Conservation (phyloP, 73 alveolate species). For the Paramecium pentaurelia region DNA sequence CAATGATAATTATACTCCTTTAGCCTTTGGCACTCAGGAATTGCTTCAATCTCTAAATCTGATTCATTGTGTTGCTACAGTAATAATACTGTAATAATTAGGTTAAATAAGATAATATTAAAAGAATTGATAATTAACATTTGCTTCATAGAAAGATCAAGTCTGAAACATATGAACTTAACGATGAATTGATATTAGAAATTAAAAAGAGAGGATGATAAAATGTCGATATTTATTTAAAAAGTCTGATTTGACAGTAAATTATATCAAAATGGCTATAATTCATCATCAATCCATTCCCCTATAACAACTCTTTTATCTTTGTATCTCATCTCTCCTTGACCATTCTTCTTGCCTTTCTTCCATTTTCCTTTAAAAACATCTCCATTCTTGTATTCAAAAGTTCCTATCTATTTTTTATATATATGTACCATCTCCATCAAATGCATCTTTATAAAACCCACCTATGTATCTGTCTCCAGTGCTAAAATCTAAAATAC, state of each 20-base stretch:
- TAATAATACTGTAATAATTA: background rate
- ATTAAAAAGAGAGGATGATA: background rate
- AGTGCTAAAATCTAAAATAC: conserved; percentile 45
- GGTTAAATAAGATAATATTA: background rate
- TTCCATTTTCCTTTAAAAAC: conserved; percentile 43
- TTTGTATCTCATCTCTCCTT: conserved; percentile 32
- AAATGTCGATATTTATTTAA: background rate
- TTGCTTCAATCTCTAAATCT: background rate
- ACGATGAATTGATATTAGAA: background rate
- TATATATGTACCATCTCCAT: conserved; percentile 24
- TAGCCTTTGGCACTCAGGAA: conserved; percentile 37
- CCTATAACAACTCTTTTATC: conserved; percentile 57
- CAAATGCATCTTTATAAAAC: conserved; percentile 45
- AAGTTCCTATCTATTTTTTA: background rate
- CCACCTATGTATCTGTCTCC: conserved; percentile 56
- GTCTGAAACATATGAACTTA: background rate
- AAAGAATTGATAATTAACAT: background rate
- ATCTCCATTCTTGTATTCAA: conserved; percentile 52
- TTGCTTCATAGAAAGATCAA: background rate
- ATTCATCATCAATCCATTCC: conserved; percentile 62
- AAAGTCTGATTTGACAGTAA: background rate
- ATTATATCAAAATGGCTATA: conserved; percentile 46
- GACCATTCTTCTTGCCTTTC: conserved; percentile 48
- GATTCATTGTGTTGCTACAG: background rate
- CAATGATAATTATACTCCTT: conserved; percentile 45